A percentile compares a stretch with the other conserved stretches of the same genome.
These are phyloP conservation scores for Arthrobotrys pseudoclavata DNA, from an alignment of 2,329 filamentous ascomycete genomes.

Conservation along the genomic window DNA sequence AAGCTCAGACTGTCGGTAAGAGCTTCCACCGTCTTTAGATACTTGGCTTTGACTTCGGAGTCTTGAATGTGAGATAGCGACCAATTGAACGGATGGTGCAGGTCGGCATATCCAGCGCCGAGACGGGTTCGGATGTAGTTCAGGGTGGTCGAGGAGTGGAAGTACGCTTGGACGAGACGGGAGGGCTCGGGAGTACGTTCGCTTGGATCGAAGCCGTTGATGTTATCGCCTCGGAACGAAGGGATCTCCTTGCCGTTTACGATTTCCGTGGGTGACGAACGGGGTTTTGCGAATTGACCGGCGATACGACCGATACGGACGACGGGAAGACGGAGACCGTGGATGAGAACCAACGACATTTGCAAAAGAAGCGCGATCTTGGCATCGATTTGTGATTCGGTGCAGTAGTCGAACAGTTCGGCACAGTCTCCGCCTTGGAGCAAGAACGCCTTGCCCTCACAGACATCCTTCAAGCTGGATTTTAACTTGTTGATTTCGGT, in stretches of 20 bases:
- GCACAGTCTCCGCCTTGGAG: constrained; percentile 97
- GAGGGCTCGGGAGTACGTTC: constrained; percentile 84
- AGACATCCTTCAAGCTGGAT: constrained; percentile 83
- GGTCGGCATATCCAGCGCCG: constrained; percentile 88
- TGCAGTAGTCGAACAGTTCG: constrained; percentile 97
- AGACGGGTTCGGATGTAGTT: constrained; percentile 92
- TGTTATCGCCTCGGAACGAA: constrained; percentile 93
- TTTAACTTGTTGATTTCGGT: constrained; percentile 85
- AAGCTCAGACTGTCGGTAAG: constrained; percentile 93
- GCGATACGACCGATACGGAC: constrained; percentile 96
- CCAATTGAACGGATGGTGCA: constrained; percentile 96
- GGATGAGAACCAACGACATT: constrained; percentile 96
- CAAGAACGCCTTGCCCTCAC: constrained; percentile 89
- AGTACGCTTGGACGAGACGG: constrained; percentile 90
- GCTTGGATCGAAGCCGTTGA: constrained; percentile 87
- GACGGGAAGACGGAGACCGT: constrained; percentile 83
- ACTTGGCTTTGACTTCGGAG: constrained; percentile 84
- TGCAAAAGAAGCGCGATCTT: constrained; percentile 97
- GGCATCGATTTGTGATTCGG: constrained; percentile 81
- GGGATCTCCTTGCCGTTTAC: constrained; percentile 84
- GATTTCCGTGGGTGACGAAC: constrained; percentile 87
- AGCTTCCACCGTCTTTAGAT: constrained; percentile 84
- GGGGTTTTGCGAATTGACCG: constrained; percentile 95
- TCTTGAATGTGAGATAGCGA: constrained; percentile 91
- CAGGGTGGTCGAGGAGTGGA: constrained; percentile 92